phyloP scores from a whole-genome alignment of 139 green algal species.

The Chlorella sorokiniana region DNA sequence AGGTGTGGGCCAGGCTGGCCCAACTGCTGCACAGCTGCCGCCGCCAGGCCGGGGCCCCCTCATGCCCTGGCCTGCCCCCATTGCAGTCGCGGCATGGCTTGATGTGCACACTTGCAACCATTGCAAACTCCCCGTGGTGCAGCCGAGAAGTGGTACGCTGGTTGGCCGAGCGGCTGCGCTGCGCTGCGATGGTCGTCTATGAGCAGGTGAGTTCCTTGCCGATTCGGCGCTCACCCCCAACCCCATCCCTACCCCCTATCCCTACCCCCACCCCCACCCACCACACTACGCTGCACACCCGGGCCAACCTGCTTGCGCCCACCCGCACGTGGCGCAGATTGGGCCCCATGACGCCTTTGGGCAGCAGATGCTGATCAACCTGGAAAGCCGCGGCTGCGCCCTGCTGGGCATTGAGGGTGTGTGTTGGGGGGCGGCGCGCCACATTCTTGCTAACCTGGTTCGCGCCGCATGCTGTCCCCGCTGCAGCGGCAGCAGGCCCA shows the following conservation, averaged over 20 bases:
- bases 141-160: slow-evolving; percentile 56
- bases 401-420: slow-evolving; percentile 66
- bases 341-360: slow-evolving; percentile 87
- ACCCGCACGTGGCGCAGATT: slow-evolving; percentile 53
- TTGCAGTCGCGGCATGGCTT: too few species aligned
- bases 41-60: neutral
- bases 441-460: neutral
- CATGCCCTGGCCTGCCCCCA: neutral
- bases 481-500: too few species aligned
- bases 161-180: slow-evolving; percentile 52
- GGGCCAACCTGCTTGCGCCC: neutral
- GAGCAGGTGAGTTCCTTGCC: slow-evolving; percentile 71
- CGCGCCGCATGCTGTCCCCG: too few species aligned
- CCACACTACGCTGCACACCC: too few species aligned
- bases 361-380: slow-evolving; percentile 85
- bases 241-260: neutral
- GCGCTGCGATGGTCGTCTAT: slow-evolving; percentile 72
- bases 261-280: neutral
- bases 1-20: neutral
- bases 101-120: too few species aligned
- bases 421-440: neutral
- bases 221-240: neutral
- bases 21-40: neutral
- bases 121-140: neutral
- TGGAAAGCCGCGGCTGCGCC: slow-evolving; percentile 82